Evolutionary conservation across 2,329 filamentous ascomycete genomes (phyloP), one percentile per base, ranked within the genome.

Genomic region (Diaporthe ilicicola): DNA sequence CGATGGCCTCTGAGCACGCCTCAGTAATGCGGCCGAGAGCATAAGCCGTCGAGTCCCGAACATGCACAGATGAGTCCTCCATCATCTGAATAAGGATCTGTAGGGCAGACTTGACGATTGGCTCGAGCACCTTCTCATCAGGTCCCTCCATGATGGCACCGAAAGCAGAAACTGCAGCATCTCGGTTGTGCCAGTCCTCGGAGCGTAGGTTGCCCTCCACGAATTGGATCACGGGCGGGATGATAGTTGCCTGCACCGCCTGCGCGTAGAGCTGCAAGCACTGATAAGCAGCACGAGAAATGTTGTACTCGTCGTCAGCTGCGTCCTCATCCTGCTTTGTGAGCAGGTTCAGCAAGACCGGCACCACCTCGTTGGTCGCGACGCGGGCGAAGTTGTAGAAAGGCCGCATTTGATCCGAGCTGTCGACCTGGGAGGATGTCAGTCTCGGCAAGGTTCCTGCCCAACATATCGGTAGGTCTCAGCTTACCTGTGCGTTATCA

Each of bases 101-200:
- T 62, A 99, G 89, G 73, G 95, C 96, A 81, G 98, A 95, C 86
- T 97, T 97, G 78, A 99, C 94, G 70, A 99, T 92, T 70, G 95
- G 95, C 77, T 97, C 94, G 66, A 99, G 86, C 62, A 95, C 90
- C 84, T 93, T 94, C 82, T 97, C 93, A 71, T 98, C 96, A 1
- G 96, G 96, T 32, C 96, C 96, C 80, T 99, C 96, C 95, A 99
- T 98, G 77, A 99, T 98, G 75, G 95, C 96, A 74, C 96, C 96
- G 76, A 99, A 98, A 22, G 96, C 95, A 72, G 96, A 97, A 39
- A 99, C 96, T 64, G 96, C 95, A 67, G 96, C 96, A 84, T 99
- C 96, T 77, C 96, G 91, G 81, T 91, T 90, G 81, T 97, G 95
- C 96, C 96, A 99, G 82, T 98, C 94, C 70, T 97, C 94, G 72